These are phyloP conservation scores for Gautieria morchelliformis DNA, from an alignment of 768 basidiomycete species.

Conservation along the genomic window DNA sequence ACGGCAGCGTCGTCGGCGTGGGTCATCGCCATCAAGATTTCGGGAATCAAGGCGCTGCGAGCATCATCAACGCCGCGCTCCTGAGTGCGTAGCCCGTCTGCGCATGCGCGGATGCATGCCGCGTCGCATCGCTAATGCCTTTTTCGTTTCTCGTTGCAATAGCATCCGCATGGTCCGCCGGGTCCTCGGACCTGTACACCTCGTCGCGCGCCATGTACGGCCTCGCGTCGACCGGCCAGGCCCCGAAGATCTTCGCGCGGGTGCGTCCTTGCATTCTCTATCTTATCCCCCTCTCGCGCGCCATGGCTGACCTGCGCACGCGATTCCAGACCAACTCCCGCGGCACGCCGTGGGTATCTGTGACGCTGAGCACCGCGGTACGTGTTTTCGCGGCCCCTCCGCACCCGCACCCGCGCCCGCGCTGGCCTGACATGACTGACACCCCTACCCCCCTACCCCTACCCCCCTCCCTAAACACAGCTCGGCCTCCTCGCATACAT, in stretches of 20 bases:
- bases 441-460: too few species aligned
- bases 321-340: constrained; percentile 10
- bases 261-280: constrained; percentile 35
- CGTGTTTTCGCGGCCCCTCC: background rate
- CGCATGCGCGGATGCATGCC: background rate
- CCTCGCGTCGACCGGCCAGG: constrained; percentile 42
- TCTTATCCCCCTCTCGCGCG: too few species aligned
- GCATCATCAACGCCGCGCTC: constrained; percentile 64
- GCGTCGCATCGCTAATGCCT: constrained; percentile 29
- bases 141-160: constrained; percentile 30
- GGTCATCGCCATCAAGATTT: constrained; percentile 29
- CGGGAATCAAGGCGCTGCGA: constrained; percentile 30
- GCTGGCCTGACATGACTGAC: too few species aligned
- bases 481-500: constrained; percentile 34
- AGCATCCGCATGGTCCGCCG: constrained; percentile 49
- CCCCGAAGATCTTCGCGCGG: constrained; percentile 41
- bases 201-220: constrained; percentile 37
- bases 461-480: constrained; percentile 22
- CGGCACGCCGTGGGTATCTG: constrained; percentile 3
- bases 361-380: background rate
- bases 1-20: constrained; percentile 27
- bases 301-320: too few species aligned
- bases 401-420: too few species aligned
- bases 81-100: constrained; percentile 27
- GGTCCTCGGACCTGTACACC: constrained; percentile 43